Evolutionary conservation across 2,329 filamentous ascomycete species (phyloP).

Genomic region (Penicillium sp.): DNA sequence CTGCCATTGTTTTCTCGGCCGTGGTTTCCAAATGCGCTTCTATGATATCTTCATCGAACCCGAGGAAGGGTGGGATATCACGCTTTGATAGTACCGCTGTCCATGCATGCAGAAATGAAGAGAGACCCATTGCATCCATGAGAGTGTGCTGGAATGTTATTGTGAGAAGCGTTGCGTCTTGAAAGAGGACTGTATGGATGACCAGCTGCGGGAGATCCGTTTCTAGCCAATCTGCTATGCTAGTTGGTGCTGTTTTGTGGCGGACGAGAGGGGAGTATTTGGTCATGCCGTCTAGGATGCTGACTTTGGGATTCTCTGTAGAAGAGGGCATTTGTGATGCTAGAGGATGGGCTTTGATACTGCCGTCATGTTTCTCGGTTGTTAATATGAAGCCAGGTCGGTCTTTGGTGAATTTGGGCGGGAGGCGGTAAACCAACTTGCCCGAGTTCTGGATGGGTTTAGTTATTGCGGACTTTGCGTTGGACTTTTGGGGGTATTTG

Average conservation of each 20-base stretch:
- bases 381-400: background rate
- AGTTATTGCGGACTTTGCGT: background rate
- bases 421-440: background rate
- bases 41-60: background rate
- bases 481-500: background rate
- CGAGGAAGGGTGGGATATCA: background rate
- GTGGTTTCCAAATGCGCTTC: background rate
- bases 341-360: background rate
- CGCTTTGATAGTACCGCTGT: background rate
- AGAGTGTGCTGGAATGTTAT: background rate
- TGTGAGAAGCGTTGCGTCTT: background rate
- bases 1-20: background rate
- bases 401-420: background rate
- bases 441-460: background rate
- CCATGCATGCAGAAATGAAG: background rate
- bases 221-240: background rate
- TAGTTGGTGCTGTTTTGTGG: background rate
- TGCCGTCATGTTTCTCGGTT: background rate
- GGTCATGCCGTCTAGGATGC: background rate
- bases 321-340: background rate
- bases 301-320: background rate
- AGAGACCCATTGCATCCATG: background rate
- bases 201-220: background rate
- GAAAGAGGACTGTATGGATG: background rate
- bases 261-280: background rate